Base-by-base conservation (phyloP, 2,329 filamentous ascomycete species). In the Pyrenophora graminea region DNA sequence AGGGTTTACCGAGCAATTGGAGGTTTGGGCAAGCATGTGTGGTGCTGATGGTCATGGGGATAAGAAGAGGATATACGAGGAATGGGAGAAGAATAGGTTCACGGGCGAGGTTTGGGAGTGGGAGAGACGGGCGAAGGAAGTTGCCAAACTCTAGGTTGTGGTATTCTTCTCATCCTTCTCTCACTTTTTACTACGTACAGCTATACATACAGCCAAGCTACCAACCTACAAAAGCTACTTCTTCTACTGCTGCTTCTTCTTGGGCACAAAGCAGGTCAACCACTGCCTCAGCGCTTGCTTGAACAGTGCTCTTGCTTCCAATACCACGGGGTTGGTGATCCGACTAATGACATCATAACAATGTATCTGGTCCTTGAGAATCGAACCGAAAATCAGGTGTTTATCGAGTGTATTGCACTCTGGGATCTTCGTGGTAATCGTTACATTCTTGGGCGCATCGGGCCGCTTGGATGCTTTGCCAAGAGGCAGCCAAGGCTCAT, bases 361-460 rank as follows among this genome's bases (percentile, higher is more conserved):
- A 67, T 82, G 80, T 63, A 77, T 68, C 9, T 76, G 74, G n/a
- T 76, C 69, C 3, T 61, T 42, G 48, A 82, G 64, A 9, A 79
- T 59, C 54, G 78, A 77, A 2, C 79, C 80, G 55, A 82, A 82
- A 0, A 82, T 53, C n/a, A 72, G 69, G 47, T 66, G 48, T 0
- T 55, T 55, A 0, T 73, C 75, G 36, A 67, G 56, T 18, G 69
- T 64, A 7, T 76, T 74, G 49, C 80, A 82, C 15, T 63, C 39
- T 10, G 43, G 48, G 1, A 51, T 36, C 3, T 47, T 25, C 9
- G 40, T 32, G 12, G 30, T 51, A 3, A 48, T 30, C 30, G 40
- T 21, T 1, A 47, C 38, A n/a, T 33, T 33, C 27, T 30, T 30
- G 9, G 27, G 27, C 10, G 27, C 27, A 4, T 30, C 27, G 2